These are phyloP conservation scores for Rhynchospora pubera DNA, from an alignment of 176 grass and related monocot genomes.

Conservation along the genomic window DNA sequence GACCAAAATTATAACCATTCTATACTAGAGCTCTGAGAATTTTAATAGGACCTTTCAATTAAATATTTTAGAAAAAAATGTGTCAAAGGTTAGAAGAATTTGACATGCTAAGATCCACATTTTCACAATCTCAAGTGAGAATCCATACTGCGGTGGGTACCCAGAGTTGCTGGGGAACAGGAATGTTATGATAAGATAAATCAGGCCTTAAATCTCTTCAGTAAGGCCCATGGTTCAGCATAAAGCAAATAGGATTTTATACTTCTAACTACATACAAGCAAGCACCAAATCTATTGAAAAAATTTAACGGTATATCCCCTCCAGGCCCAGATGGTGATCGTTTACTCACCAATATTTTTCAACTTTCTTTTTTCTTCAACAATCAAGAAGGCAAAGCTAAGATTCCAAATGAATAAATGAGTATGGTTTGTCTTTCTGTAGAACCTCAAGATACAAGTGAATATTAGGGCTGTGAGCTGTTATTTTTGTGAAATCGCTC, in stretches of 20 bases:
- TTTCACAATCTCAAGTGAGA: not conserved
- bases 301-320: not conserved
- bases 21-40: not conserved
- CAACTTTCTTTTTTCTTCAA: not conserved
- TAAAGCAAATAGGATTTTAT: not conserved
- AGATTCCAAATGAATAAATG: not conserved
- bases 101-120: not conserved
- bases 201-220: not conserved
- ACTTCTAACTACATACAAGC: no score
- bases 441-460: not conserved
- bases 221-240: not conserved
- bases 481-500: not conserved
- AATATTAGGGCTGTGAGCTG: not conserved
- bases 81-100: constrained; percentile 6
- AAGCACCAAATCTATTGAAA: not conserved
- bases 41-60: not conserved
- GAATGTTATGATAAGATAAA: not conserved
- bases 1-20: constrained; percentile 15
- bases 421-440: not conserved
- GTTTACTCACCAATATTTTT: not conserved
- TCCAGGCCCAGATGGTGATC: not conserved
- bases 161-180: not conserved
- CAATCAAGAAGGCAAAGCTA: not conserved
- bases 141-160: not conserved
- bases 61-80: constrained; percentile 11